phyloP scores from a whole-genome alignment of 331 rosid genomes.

The Ulmus americana region DNA sequence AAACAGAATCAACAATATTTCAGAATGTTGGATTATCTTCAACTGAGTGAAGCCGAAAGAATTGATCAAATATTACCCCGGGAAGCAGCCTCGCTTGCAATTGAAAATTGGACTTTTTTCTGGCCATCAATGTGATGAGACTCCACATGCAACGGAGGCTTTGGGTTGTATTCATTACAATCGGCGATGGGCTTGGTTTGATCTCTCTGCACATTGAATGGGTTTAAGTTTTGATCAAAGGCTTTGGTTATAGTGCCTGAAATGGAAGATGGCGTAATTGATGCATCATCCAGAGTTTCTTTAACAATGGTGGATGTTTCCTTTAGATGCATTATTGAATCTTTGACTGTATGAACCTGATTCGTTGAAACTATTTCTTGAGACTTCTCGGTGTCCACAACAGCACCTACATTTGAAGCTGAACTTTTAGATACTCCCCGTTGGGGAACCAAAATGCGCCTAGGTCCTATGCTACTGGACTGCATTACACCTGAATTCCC shows the following conservation, averaged over 20 bases:
- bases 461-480: slow-evolving; percentile 54
- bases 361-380: slow-evolving; percentile 25
- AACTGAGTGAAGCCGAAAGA: slow-evolving; percentile 14
- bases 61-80: slow-evolving; percentile 41
- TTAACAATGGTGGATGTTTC: slow-evolving; percentile 20
- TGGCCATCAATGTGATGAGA: slow-evolving; percentile 42
- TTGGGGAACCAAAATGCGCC: slow-evolving; percentile 54
- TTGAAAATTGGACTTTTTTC: slow-evolving; percentile 48
- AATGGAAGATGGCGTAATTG: slow-evolving; percentile 39
- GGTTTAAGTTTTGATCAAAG: slow-evolving; percentile 35
- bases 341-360: slow-evolving; percentile 31
- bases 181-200: slow-evolving; percentile 22
- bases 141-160: slow-evolving; percentile 32
- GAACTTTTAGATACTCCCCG: slow-evolving; percentile 25
- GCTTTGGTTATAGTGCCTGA: slow-evolving; percentile 37
- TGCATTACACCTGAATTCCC: slow-evolving; percentile 43
- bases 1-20: slow-evolving; percentile 22
- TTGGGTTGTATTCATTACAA: slow-evolving; percentile 23
- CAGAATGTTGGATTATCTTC: slow-evolving; percentile 5
- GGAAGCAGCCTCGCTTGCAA: slow-evolving; percentile 29
- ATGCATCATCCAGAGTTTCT: slow-evolving; percentile 42
- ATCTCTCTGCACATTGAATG: slow-evolving; percentile 34
- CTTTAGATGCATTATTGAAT: slow-evolving; percentile 31
- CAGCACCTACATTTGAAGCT: slow-evolving; percentile 18
- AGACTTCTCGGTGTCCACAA: slow-evolving; percentile 22